Conservation (phyloP, 768 basidiomycete species). For the Gloeopeniophorella convolvens region DNA sequence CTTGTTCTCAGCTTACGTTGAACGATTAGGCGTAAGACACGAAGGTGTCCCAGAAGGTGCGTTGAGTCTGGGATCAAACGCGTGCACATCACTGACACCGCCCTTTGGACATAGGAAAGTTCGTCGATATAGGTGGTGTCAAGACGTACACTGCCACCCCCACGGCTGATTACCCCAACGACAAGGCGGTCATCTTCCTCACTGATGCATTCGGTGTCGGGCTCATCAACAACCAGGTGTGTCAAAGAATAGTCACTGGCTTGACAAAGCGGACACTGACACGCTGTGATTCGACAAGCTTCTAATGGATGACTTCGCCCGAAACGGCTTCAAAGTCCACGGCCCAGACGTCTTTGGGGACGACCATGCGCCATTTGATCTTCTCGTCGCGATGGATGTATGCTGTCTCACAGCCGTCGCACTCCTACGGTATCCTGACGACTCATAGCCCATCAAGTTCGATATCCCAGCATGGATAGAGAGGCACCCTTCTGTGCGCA, state of each 20-base stretch:
- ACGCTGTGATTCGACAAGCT: too few species aligned
- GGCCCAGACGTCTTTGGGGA: background rate
- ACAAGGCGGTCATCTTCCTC: conserved; percentile 34
- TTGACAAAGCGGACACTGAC: too few species aligned
- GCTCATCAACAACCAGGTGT: conserved; percentile 27
- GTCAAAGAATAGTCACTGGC: background rate
- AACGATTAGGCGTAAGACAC: background rate
- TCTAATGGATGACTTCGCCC: background rate
- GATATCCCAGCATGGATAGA: background rate
- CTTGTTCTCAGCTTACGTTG: too few species aligned
- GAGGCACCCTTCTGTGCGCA: background rate
- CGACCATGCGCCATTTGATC: background rate
- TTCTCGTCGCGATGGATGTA: background rate
- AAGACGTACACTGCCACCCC: conserved; percentile 39
- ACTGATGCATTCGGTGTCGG: conserved; percentile 31
- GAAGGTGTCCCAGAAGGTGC: background rate
- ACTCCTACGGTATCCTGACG: too few species aligned
- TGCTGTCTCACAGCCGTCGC: too few species aligned
- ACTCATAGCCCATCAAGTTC: too few species aligned
- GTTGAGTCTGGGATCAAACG: background rate
- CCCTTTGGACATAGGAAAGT: conserved; percentile 29
- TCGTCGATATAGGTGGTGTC: conserved; percentile 33
- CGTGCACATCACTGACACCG: background rate
- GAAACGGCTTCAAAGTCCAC: background rate
- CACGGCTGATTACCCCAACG: conserved; percentile 28